A percentile compares a stretch with the other conserved stretches of the same genome.
Conservation (phyloP, 495 filamentous ascomycete genomes). For the Neurospora discreta region DNA sequence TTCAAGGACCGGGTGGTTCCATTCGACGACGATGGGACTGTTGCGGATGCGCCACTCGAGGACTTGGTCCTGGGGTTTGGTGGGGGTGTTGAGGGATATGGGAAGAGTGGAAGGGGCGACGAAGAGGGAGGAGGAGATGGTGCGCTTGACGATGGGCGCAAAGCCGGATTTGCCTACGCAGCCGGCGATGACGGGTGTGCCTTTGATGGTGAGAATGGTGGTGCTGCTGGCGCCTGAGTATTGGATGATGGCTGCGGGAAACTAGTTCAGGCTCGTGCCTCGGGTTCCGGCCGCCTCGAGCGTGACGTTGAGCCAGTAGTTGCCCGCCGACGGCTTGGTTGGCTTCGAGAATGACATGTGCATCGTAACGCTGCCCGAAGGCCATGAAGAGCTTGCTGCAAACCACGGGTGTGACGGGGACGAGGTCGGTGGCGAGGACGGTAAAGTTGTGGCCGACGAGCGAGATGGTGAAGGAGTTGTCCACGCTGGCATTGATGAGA, state of each 20-base stretch:
- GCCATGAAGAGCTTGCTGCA: slow-evolving; percentile 37
- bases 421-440: slow-evolving; percentile 42
- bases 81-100: slow-evolving; percentile 4
- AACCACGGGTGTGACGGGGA: slow-evolving; percentile 37
- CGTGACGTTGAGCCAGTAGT: slow-evolving; percentile 49
- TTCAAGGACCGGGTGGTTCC: slow-evolving; percentile 24
- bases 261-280: slow-evolving; percentile 14
- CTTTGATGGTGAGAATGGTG: slow-evolving; percentile 13
- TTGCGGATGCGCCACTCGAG: slow-evolving; percentile 25
- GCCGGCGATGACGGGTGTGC: slow-evolving; percentile 8
- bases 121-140: slow-evolving; percentile 3
- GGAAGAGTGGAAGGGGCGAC: slow-evolving; percentile 6
- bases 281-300: slow-evolving; percentile 15
- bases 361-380: slow-evolving; percentile 62
- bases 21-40: slow-evolving; percentile 24
- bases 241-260: slow-evolving; percentile 26
- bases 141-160: slow-evolving; percentile 14
- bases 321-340: slow-evolving; percentile 33
- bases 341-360: slow-evolving; percentile 56
- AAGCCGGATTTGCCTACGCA: slow-evolving; percentile 17
- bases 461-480: slow-evolving; percentile 36
- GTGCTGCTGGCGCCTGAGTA: slow-evolving; percentile 23
- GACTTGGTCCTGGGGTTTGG: slow-evolving; percentile 5
- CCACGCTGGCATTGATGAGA: slow-evolving; percentile 45
- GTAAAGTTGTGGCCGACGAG: slow-evolving; percentile 45